These are phyloP conservation scores for Penicillium sp. DNA, from an alignment of 2,329 filamentous ascomycete species.

Conservation along the genomic window DNA sequence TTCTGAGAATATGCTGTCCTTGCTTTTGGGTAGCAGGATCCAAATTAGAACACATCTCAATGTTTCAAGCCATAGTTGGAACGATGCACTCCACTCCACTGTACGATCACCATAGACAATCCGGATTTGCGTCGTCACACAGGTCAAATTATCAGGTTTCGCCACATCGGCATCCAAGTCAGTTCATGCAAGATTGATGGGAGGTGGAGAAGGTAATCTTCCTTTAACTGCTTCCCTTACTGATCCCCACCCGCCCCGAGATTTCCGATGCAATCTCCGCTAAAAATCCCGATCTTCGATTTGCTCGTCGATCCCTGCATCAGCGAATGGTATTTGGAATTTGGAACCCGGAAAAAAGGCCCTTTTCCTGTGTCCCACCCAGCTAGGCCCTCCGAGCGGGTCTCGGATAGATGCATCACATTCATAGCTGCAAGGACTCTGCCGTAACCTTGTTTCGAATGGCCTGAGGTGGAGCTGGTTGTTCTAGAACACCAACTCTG, in stretches of 20 bases:
- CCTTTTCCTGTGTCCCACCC: conserved; percentile 23
- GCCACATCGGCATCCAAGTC: no score
- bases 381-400: neutral
- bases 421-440: neutral
- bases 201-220: no score
- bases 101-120: no score
- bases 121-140: no score
- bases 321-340: neutral
- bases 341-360: conserved; percentile 25
- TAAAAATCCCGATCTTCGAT: neutral
- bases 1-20: no score
- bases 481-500: neutral
- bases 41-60: no score
- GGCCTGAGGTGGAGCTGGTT: neutral
- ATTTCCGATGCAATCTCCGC: neutral
- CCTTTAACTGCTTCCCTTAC: neutral
- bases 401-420: neutral
- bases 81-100: no score
- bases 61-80: no score
- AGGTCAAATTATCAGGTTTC: no score
- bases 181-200: no score
- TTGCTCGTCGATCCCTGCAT: neutral
- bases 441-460: neutral
- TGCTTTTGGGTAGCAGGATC: no score
- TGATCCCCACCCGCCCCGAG: neutral